Conservation (phyloP, 2,329 filamentous ascomycete genomes). For the Rutstroemia sp. region DNA sequence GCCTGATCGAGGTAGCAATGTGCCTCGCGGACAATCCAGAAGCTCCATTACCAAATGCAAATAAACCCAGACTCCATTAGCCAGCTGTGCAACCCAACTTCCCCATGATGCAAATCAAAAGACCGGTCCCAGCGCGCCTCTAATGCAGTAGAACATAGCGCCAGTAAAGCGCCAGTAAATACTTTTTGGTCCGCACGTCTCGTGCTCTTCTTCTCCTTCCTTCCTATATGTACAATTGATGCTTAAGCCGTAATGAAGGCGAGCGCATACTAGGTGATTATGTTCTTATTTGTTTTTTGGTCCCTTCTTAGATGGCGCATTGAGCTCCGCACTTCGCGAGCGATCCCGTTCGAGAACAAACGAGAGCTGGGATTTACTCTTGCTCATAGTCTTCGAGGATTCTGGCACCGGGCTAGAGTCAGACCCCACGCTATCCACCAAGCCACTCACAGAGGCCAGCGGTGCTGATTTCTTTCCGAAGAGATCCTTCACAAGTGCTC, state of each 20-base stretch:
- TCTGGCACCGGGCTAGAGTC: background rate
- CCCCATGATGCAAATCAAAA: slow-evolving; percentile 2
- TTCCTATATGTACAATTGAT: slow-evolving; percentile 7
- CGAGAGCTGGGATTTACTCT: slow-evolving; percentile 53
- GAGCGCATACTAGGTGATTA: background rate
- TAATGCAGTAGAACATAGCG: background rate
- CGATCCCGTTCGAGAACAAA: slow-evolving; percentile 49
- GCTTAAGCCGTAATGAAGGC: background rate
- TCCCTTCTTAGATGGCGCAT: background rate
- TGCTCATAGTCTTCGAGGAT: slow-evolving; percentile 37
- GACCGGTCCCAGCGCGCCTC: slow-evolving; percentile 2
- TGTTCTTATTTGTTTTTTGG: slow-evolving; percentile 2
- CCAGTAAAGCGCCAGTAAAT: slow-evolving; percentile 1
- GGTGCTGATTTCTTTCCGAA: slow-evolving; percentile 24
- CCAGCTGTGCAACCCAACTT: slow-evolving; percentile 3
- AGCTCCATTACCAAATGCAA: slow-evolving; percentile 9
- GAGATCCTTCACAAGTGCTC: slow-evolving; percentile 19
- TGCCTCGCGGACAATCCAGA: background rate
- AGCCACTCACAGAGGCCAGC: slow-evolving; percentile 1
- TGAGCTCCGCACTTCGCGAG: slow-evolving; percentile 28
- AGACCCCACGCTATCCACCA: background rate
- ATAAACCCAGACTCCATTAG: slow-evolving; percentile 1
- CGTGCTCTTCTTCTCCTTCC: background rate
- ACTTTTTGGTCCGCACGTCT: slow-evolving; percentile 6
- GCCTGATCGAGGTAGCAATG: background rate